Evolutionary conservation across 2,329 filamentous ascomycete genomes (phyloP), one percentile per base, ranked within the genome.

Genomic region (Cyphellophora attinorum): DNA sequence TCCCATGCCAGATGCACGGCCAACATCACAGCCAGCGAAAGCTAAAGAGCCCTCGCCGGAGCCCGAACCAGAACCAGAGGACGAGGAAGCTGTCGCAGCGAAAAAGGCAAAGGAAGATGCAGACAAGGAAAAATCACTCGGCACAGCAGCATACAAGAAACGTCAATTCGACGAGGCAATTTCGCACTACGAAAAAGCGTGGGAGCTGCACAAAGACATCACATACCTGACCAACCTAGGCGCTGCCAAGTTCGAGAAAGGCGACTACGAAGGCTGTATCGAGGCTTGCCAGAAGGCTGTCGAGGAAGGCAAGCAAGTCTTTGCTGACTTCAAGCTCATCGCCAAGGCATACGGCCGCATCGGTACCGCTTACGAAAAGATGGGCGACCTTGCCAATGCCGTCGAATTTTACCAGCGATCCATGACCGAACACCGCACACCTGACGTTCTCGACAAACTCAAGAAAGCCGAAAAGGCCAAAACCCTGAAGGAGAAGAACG

Each of bases 101-200:
- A 83, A 83, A 64, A 84, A 91, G 68, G 85, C 85, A 27, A 93
- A 96, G 69, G 84, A 81, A 53, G 85, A 82, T 44, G 91, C 88
- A 29, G 91, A 98, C 51, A 84, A 86, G 58, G 83, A 95, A 64
- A 98, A 98, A 76, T 83, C 80, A 18, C 69, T 93, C 38, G 91
- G 91, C 38, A 98, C 89, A 11, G 85, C 91, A 50, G 80, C 81
- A 59, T 98, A 98, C 73, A 98, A 98, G 79, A 96, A 96, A 75
- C 81, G 85, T 49, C 79, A 95, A 56, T 95, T 98, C 49, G 91
- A 96, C 52, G 78, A 82, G 54, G 91, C 91, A 33, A 95, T 98
- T 52, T 76, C 79, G 55, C 85, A 98, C 67, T 98, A 98, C 70
- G 74, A 61, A 57, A 93, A 93, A 60, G 91, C 91, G 0, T 98